Conservation (phyloP, 768 basidiomycete species). For the Bullera alba region DNA sequence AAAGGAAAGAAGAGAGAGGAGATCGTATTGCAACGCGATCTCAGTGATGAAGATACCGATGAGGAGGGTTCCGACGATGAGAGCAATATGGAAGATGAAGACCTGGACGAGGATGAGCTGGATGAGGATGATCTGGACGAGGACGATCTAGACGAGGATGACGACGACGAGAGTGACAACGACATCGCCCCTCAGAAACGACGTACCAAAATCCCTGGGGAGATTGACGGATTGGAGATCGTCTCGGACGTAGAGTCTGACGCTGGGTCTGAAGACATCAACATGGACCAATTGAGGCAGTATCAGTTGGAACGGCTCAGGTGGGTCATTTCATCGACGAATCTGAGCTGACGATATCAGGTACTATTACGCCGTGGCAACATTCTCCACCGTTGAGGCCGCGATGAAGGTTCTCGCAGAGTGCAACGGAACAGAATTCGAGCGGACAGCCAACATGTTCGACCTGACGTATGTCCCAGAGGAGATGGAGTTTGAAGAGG, state of each 20-base stretch:
- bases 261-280: conserved; percentile 60
- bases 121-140: conserved; percentile 21
- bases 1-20: conserved; percentile 38
- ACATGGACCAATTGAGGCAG: conserved; percentile 76
- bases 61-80: conserved; percentile 32
- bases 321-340: conserved; percentile 50
- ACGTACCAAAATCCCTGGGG: background rate
- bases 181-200: conserved; percentile 20
- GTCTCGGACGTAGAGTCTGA: conserved; percentile 49
- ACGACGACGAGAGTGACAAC: conserved; percentile 47
- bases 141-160: conserved; percentile 48
- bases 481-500: conserved; percentile 74
- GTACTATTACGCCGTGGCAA: conserved; percentile 91
- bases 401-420: conserved; percentile 75
- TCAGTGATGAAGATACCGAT: conserved; percentile 17
- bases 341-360: conserved; percentile 47
- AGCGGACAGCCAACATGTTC: conserved; percentile 91
- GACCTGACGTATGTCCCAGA: conserved; percentile 91
- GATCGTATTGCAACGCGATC: conserved; percentile 10
- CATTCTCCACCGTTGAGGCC: conserved; percentile 70
- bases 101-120: conserved; percentile 16
- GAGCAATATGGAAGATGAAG: conserved; percentile 47
- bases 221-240: conserved; percentile 37
- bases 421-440: conserved; percentile 88
- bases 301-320: conserved; percentile 90